Conservation (phyloP, 306 rosid species). For the Sindora glabra region DNA sequence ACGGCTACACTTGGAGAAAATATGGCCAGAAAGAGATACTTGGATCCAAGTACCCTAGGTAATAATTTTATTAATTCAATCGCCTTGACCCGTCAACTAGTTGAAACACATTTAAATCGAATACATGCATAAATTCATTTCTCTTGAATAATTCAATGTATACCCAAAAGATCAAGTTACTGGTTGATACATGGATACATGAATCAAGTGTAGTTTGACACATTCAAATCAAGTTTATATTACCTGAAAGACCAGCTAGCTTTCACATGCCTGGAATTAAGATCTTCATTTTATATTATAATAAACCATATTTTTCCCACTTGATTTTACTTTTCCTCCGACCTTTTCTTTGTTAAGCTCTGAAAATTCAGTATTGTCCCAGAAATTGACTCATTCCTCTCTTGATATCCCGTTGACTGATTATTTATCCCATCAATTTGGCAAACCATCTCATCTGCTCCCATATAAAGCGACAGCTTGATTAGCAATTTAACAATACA, state of each 20-base stretch:
- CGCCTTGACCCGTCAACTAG: neutral
- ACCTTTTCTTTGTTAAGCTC: neutral
- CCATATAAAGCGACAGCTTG: neutral
- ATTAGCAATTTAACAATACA: neutral
- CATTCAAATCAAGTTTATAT: slow-evolving; percentile 18
- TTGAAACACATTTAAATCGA: neutral
- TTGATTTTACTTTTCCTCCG: neutral
- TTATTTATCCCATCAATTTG: neutral
- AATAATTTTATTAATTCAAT: neutral
- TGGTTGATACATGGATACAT: neutral
- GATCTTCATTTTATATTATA: neutral
- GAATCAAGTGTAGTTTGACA: neutral
- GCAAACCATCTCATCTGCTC: neutral
- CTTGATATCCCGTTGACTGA: neutral
- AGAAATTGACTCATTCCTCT: slow-evolving; percentile 6
- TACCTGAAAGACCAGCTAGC: no score
- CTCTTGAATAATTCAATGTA: no score
- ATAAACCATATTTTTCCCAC: neutral
- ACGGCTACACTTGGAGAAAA: slow-evolving; percentile 69
- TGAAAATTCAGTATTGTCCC: neutral
- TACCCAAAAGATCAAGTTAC: neutral
- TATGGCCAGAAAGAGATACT: slow-evolving; percentile 84
- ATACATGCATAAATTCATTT: neutral
- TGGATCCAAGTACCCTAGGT: slow-evolving; percentile 61
- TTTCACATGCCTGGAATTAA: no score